Percentiles rank a stretch among this genome's conserved stretches.
Conservation (phyloP, 176 grass and related monocot genomes). For the Triticum turgidum region DNA sequence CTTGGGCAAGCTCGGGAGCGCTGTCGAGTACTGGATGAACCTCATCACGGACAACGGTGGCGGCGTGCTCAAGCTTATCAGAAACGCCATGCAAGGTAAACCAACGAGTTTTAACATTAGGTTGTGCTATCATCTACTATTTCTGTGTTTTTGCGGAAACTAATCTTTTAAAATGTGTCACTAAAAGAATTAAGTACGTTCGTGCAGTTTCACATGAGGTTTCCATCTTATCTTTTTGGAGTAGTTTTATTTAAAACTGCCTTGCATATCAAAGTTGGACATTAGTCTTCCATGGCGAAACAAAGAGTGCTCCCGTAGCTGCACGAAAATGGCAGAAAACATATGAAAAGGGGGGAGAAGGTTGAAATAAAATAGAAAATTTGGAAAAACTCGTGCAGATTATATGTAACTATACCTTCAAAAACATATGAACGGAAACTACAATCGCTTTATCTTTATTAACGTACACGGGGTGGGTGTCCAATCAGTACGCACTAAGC, state of each 20-base stretch:
- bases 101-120: not conserved
- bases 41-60: constrained; percentile 49
- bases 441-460: not conserved
- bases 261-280: not conserved
- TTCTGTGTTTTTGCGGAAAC: not conserved
- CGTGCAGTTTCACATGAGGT: not conserved
- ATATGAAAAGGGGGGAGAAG: not conserved
- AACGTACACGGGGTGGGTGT: not conserved
- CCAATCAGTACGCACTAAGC: not conserved
- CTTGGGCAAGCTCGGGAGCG: constrained; percentile 39
- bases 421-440: not conserved
- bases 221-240: not conserved
- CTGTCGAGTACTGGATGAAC: constrained; percentile 75
- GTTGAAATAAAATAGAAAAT: not conserved
- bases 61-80: constrained; percentile 33
- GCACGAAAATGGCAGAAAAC: not conserved
- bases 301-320: too few species aligned
- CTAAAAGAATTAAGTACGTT: not conserved
- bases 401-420: too few species aligned
- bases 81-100: constrained; percentile 42
- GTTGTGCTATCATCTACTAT: not conserved
- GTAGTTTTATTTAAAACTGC: not conserved
- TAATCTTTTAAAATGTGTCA: not conserved
- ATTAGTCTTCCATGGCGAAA: not conserved
- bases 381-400: not conserved